These are phyloP conservation scores for Trypanosoma grayi DNA, from an alignment of 208 protist genomes.

Conservation along the genomic window DNA sequence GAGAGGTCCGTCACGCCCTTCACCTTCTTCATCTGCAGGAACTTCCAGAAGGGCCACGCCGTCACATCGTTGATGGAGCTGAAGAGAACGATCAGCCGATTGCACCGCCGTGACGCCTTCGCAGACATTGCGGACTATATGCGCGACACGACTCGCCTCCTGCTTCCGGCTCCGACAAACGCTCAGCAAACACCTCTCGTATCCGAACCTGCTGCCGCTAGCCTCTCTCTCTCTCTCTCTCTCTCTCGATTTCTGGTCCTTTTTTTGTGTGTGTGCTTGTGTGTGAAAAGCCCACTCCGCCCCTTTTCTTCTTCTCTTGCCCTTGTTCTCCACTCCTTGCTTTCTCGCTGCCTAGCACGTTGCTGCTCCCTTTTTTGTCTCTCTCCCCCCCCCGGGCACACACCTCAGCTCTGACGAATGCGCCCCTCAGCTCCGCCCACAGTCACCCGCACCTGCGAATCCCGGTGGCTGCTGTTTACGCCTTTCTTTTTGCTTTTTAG, in stretches of 20 bases:
- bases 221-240: neutral
- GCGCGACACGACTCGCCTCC: neutral
- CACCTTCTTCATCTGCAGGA: constrained; percentile 84
- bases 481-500: no score
- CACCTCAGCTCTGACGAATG: no score
- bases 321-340: neutral
- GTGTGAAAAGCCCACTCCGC: neutral
- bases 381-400: neutral
- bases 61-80: constrained; percentile 85
- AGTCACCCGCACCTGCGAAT: no score
- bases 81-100: constrained; percentile 73
- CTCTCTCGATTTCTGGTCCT: neutral
- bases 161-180: neutral
- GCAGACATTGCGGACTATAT: constrained; percentile 15
- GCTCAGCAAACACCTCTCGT: no score
- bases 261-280: neutral
- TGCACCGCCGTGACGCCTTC: constrained; percentile 18
- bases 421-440: no score
- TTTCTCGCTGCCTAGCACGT: neutral
- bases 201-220: no score
- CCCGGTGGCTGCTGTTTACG: no score
- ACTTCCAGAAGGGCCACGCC: constrained; percentile 88
- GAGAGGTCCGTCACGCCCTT: constrained; percentile 70
- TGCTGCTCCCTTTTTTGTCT: neutral
- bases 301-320: constrained; percentile 12